Evolutionary conservation across 257 asterid species (phyloP), one percentile per base, ranked within the genome.

Genomic region (Plantago ovata): DNA sequence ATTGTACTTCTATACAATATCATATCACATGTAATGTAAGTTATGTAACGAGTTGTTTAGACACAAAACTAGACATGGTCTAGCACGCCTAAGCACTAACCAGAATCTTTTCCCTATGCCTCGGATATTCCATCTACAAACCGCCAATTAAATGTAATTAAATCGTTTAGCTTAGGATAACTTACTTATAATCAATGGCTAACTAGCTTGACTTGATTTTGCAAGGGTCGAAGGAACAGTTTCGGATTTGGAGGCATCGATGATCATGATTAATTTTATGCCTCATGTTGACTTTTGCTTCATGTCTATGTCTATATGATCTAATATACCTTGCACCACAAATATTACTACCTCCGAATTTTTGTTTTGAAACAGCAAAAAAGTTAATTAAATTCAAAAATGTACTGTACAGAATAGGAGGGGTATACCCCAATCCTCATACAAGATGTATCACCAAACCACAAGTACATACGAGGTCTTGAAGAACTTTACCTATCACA

Each of bases 21-120:
- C n/a, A n/a, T n/a, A n/a, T n/a, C n/a, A n/a, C n/a, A n/a, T n/a
- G n/a, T n/a, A n/a, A n/a, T n/a, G n/a, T n/a, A n/a, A n/a, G n/a
- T n/a, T n/a, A n/a, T n/a, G n/a, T n/a, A n/a, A n/a, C n/a, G 49
- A 44, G 0, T 44, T 13, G 49, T 19, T 44, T 44, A n/a, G 9
- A 10, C 15, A 2, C 15, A 43, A 43, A 43, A 15, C 8, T 13
- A 43, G 48, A 43, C 48, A 13, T 43, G 49, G 49, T 44, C 20
- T 44, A 44, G 33, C 54, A 19, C 36, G 54, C 54, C 8, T 49
- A 28, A n/a, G 55, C 19, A 49, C 24, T 57, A n/a, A 38, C 19
- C 71, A 63, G 81, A 64, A 75, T 78, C 77, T 78, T 70, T 53
- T 15, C 10, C 38, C 41, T 58, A 38, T 15, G 40, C 61, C 24